Conservation (phyloP, 257 asterid genomes). For the Prunella vulgaris region DNA sequence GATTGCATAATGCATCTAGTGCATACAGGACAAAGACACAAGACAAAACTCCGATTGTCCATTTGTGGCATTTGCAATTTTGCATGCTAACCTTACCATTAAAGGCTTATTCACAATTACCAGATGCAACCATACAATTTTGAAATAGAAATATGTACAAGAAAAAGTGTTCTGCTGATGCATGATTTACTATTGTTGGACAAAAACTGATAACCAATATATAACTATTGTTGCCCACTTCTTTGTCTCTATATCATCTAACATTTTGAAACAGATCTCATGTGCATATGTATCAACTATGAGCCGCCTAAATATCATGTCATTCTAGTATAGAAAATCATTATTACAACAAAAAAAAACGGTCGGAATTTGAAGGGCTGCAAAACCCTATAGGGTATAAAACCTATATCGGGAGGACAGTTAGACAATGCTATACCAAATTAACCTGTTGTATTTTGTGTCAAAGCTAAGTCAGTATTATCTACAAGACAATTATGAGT, state of each 20-base stretch:
- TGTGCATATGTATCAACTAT: too few species aligned
- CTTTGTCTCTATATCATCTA: not conserved
- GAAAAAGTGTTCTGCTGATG: not conserved
- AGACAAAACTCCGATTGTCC: too few species aligned
- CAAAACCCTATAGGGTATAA: too few species aligned
- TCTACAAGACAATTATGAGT: slow-evolving; percentile 24
- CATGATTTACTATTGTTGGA: not conserved
- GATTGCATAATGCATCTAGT: too few species aligned
- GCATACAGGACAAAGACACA: too few species aligned
- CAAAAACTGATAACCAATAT: not conserved
- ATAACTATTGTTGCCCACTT: not conserved
- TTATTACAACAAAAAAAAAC: not conserved
- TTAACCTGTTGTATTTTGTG: not conserved
- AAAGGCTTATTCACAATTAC: not conserved
- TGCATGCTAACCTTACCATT: not conserved
- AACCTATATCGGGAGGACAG: not conserved
- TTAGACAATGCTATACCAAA: not conserved
- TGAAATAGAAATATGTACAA: not conserved
- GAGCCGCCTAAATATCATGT: not conserved
- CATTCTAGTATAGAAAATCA: slow-evolving; percentile 3
- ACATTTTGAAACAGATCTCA: not conserved
- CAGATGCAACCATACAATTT: not conserved
- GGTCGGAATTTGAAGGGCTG: not conserved
- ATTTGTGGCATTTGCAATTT: too few species aligned
- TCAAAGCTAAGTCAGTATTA: slow-evolving; percentile 19